phyloP scores from a whole-genome alignment of 257 asterid species.

The Solanum commersonii region DNA sequence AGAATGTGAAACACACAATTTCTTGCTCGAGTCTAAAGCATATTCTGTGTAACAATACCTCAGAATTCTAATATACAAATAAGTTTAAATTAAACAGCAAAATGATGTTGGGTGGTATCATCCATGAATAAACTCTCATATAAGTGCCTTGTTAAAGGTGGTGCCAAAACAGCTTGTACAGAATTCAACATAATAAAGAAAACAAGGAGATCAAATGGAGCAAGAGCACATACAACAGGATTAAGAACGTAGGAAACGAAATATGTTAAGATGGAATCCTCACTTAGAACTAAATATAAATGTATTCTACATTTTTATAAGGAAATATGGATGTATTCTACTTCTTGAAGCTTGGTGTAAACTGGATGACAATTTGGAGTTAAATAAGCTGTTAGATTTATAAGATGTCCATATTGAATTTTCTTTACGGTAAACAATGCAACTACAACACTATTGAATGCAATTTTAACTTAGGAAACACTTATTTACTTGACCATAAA shows the following conservation, averaged over 20 bases:
- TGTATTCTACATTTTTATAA: not conserved
- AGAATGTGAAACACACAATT: not conserved
- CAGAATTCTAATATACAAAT: not conserved
- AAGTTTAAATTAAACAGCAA: not conserved
- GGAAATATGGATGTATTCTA: not conserved
- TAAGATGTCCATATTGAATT: not conserved
- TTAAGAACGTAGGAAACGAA: not conserved
- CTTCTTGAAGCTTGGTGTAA: not conserved
- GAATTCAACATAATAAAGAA: not conserved
- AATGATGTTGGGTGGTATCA: not conserved
- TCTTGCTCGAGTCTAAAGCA: not conserved
- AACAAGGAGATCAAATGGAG: not conserved
- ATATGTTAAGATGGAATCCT: not conserved
- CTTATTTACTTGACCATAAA: not conserved
- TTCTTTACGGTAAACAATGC: not conserved
- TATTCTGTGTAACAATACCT: not conserved
- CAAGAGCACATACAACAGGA: not conserved
- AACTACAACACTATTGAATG: not conserved
- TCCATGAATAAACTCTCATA: not conserved
- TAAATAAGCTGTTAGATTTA: not conserved
- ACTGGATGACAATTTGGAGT: not conserved
- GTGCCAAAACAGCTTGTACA: not conserved
- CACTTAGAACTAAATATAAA: not conserved
- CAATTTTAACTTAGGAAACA: not conserved
- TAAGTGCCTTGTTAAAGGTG: not conserved